phyloP scores from a whole-genome alignment of 1,284 basidiomycete species.

The Cutaneotrichosporon sp. region DNA sequence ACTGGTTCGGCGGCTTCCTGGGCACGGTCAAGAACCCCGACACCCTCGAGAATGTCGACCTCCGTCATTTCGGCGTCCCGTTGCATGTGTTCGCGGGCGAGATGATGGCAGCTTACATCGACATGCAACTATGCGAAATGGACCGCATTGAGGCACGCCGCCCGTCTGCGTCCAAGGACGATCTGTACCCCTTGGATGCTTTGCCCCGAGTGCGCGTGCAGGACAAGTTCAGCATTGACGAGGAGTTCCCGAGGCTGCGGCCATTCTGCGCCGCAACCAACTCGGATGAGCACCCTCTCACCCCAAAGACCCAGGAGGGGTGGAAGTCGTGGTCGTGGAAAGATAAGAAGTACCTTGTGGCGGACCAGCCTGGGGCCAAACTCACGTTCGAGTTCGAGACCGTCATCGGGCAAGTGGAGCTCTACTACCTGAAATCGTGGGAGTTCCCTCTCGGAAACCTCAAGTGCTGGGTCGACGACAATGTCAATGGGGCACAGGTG shows the following conservation, averaged over 20 bases:
- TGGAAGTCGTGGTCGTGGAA: constrained; percentile 43
- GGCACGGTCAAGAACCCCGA: neutral
- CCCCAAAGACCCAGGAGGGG: constrained; percentile 26
- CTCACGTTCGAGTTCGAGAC: constrained; percentile 35
- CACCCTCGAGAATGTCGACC: constrained; percentile 23
- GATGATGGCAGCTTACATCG: constrained; percentile 37
- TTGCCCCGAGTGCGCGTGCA: constrained; percentile 11
- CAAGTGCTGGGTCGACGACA: constrained; percentile 43
- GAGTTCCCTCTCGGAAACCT: constrained; percentile 33
- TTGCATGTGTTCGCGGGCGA: constrained; percentile 32
- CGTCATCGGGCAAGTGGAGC: constrained; percentile 24
- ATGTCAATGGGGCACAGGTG: constrained; percentile 13
- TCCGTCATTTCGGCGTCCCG: constrained; percentile 26
- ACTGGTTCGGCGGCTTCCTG: constrained; percentile 22
- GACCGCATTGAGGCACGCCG: constrained; percentile 23
- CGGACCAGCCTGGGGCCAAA: constrained; percentile 33
- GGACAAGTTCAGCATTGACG: constrained; percentile 6
- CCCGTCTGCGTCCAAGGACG: constrained; percentile 14
- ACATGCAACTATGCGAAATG: constrained; percentile 42
- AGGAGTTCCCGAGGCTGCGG: constrained; percentile 27
- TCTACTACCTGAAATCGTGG: constrained; percentile 36
- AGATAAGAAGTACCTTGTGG: constrained; percentile 39
- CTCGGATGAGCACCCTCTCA: constrained; percentile 25
- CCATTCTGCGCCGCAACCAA: constrained; percentile 38
- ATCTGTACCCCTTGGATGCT: constrained; percentile 24